Percentiles rank a stretch among this genome's conserved stretches.
phyloP scores from a whole-genome alignment of 371 early-diverging fungal species.

The Mucor sp. region DNA sequence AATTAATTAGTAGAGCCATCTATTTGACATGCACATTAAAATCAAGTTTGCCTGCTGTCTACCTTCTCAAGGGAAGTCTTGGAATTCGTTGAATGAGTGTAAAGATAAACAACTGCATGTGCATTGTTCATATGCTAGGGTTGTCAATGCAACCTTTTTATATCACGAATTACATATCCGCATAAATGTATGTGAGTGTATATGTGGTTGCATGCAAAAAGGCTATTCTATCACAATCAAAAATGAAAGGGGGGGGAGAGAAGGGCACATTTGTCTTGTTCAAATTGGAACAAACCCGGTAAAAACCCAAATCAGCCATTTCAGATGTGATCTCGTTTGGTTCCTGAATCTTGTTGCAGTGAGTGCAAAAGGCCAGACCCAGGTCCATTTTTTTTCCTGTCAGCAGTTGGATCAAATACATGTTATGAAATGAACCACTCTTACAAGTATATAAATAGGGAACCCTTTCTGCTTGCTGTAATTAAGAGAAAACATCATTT shows the following conservation, averaged over 20 bases:
- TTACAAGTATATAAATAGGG: not conserved
- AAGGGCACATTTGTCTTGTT: not conserved
- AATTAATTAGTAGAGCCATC: too few species aligned
- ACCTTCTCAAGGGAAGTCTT: not conserved
- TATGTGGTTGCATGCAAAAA: not conserved
- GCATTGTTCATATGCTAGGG: not conserved
- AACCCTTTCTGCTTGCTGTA: not conserved
- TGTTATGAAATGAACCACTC: conserved; percentile 2
- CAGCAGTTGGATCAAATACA: not conserved
- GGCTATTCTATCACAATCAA: not conserved
- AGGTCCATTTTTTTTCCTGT: conserved; percentile 3
- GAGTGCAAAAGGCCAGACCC: not conserved
- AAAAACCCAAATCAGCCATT: conserved; percentile 1
- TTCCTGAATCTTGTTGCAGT: not conserved
- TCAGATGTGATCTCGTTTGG: not conserved
- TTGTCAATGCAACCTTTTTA: not conserved
- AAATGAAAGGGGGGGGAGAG: not conserved
- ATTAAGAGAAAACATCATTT: not conserved
- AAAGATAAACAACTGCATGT: not conserved
- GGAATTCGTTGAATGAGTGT: not conserved
- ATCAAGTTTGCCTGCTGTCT: not conserved
- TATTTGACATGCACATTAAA: not conserved
- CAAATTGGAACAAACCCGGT: conserved; percentile 8
- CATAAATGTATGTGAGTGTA: not conserved
- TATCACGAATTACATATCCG: too few species aligned